These are phyloP conservation scores for Eimeria zaria DNA, from an alignment of 169 alveolate species.

Conservation along the genomic window DNA sequence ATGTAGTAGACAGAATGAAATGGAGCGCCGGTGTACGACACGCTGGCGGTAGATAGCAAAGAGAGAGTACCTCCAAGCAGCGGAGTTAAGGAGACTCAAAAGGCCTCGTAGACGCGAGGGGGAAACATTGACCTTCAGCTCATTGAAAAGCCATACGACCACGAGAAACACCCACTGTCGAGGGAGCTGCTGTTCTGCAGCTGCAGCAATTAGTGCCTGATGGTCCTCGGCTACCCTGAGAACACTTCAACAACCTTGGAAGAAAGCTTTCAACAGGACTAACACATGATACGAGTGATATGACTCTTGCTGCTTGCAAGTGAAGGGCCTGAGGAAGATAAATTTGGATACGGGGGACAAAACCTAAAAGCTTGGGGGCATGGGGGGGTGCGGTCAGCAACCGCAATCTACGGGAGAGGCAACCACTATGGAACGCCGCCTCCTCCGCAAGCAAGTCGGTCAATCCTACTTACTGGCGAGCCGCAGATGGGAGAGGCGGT, in stretches of 20 bases:
- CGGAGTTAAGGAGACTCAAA: constrained; percentile 1
- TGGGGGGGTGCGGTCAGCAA: neutral
- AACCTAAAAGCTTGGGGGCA: neutral
- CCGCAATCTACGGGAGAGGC: neutral
- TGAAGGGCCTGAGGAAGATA: neutral
- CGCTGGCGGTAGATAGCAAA: neutral
- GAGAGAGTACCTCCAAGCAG: constrained; percentile 59
- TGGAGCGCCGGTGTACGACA: neutral
- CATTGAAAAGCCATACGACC: constrained; percentile 36
- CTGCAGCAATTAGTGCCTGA: constrained; percentile 45
- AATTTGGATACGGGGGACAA: neutral
- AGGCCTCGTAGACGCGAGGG: neutral
- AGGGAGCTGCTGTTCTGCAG: constrained; percentile 51
- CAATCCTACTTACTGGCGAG: constrained; percentile 34
- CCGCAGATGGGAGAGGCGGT: constrained; percentile 71
- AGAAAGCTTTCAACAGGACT: neutral
- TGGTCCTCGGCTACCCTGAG: constrained; percentile 19
- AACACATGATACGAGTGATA: neutral
- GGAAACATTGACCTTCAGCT: constrained; percentile 29
- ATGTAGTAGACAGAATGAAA: neutral
- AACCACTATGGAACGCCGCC: neutral
- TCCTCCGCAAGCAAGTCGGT: neutral
- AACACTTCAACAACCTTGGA: neutral
- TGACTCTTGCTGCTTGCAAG: neutral
- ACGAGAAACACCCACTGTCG: constrained; percentile 68